A percentile compares a stretch with the other conserved stretches of the same genome.
phyloP scores from a whole-genome alignment of 768 basidiomycete genomes.

The Tylopilus sp. region DNA sequence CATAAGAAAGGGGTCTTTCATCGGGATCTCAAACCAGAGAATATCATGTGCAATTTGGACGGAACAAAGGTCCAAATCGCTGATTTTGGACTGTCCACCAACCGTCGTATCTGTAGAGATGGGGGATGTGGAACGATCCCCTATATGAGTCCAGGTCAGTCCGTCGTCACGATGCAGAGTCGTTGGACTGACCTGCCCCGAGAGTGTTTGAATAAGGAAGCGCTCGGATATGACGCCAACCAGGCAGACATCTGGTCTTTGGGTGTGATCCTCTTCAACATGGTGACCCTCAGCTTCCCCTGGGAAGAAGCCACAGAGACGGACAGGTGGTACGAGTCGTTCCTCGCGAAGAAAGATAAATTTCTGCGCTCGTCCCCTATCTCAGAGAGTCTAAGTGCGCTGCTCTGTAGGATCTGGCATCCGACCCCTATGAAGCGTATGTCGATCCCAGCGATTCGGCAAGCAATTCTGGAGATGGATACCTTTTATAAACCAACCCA shows the following conservation, averaged over 20 bases:
- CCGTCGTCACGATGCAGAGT: background rate
- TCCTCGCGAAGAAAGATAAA: background rate
- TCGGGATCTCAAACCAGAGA: slow-evolving; percentile 87
- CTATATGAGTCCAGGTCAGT: slow-evolving; percentile 72
- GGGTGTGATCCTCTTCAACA: slow-evolving; percentile 80
- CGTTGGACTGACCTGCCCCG: slow-evolving; percentile 3
- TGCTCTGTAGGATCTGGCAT: slow-evolving; percentile 17
- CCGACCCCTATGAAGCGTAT: slow-evolving; percentile 7
- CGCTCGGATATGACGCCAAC: slow-evolving; percentile 18
- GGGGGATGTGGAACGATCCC: slow-evolving; percentile 57
- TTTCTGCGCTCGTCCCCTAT: slow-evolving; percentile 4
- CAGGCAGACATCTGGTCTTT: slow-evolving; percentile 64
- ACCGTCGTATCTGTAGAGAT: slow-evolving; percentile 40
- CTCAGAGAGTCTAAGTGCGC: slow-evolving; percentile 5
- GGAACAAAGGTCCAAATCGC: slow-evolving; percentile 57
- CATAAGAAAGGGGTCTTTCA: slow-evolving; percentile 72
- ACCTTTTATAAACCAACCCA: slow-evolving; percentile 7
- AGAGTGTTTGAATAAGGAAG: slow-evolving; percentile 56
- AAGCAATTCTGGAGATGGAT: slow-evolving; percentile 13
- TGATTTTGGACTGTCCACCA: slow-evolving; percentile 74
- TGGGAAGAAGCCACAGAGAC: slow-evolving; percentile 12
- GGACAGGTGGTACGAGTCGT: slow-evolving; percentile 4
- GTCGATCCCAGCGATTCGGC: slow-evolving; percentile 18
- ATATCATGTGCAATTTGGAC: slow-evolving; percentile 58
- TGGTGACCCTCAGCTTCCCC: slow-evolving; percentile 53